Evolutionary conservation across 768 basidiomycete species (phyloP).

Genomic region (Leccinum variicolor): DNA sequence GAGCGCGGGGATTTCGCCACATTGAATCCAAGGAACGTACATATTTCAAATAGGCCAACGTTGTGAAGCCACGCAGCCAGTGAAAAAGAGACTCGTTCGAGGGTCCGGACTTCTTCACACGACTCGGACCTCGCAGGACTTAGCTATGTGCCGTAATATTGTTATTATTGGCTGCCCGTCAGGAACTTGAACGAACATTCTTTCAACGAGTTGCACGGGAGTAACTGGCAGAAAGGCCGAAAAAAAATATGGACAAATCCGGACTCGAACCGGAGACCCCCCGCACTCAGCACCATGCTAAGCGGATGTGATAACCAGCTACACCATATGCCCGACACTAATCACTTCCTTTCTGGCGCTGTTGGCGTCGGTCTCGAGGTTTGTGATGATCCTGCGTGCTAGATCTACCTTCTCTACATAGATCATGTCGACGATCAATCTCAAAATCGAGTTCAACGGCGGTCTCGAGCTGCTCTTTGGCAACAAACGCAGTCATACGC

Average conservation of each 20-base stretch:
- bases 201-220: not conserved
- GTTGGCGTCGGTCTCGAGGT: not conserved
- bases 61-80: not conserved
- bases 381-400: not conserved
- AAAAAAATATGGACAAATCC: conserved; percentile 36
- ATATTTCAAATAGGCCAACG: not conserved
- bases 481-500: conserved; percentile 56
- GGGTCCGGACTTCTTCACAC: not conserved
- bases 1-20: not conserved
- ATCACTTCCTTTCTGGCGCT: not conserved
- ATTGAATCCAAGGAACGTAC: too few species aligned
- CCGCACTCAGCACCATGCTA: conserved; percentile 35
- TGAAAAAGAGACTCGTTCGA: not conserved
- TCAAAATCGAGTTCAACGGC: conserved; percentile 79
- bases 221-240: not conserved
- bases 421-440: conserved; percentile 20
- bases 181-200: not conserved
- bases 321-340: conserved; percentile 34
- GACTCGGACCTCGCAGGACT: not conserved
- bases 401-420: not conserved
- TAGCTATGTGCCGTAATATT: not conserved
- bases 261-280: conserved; percentile 40
- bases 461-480: conserved; percentile 85
- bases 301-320: conserved; percentile 41
- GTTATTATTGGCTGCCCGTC: not conserved